These are phyloP conservation scores for Dothiorella sarmentorum DNA, from an alignment of 2,329 filamentous ascomycete genomes.

Conservation along the genomic window DNA sequence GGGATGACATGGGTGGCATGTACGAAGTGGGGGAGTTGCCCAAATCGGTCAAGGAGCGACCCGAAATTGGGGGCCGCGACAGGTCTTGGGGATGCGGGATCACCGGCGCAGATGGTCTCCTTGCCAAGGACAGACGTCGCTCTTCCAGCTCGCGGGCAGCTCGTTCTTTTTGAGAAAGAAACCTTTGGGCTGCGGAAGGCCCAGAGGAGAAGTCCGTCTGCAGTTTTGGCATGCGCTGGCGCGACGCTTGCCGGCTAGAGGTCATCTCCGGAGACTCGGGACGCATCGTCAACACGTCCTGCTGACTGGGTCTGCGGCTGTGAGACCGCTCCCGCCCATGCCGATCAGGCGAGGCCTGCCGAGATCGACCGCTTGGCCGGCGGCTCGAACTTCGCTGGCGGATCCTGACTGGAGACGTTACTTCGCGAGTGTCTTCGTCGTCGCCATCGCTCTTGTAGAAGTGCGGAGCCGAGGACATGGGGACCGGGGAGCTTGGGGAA, in stretches of 20 bases:
- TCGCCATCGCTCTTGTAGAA: slow-evolving; percentile 47
- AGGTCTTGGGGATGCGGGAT: slow-evolving; percentile 70
- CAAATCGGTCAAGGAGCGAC: slow-evolving; percentile 36
- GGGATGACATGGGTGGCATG: slow-evolving; percentile 33
- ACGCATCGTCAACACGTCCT: slow-evolving; percentile 27
- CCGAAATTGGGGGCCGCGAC: slow-evolving; percentile 30
- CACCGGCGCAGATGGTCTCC: slow-evolving; percentile 72
- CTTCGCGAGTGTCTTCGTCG: slow-evolving; percentile 48
- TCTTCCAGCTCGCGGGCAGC: slow-evolving; percentile 81
- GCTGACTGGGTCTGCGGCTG: slow-evolving; percentile 29
- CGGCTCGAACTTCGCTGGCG: slow-evolving; percentile 52
- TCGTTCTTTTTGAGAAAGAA: slow-evolving; percentile 41
- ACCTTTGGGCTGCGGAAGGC: slow-evolving; percentile 21
- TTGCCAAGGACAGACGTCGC: slow-evolving; percentile 76
- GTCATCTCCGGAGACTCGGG: slow-evolving; percentile 31
- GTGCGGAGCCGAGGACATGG: slow-evolving; percentile 62
- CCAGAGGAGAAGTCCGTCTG: slow-evolving; percentile 21
- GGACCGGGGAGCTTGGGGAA: slow-evolving; percentile 78
- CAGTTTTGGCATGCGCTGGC: slow-evolving; percentile 21
- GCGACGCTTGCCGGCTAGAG: slow-evolving; percentile 10
- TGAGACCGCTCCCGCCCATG: slow-evolving; percentile 35
- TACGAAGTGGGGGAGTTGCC: slow-evolving; percentile 44
- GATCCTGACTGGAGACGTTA: slow-evolving; percentile 46
- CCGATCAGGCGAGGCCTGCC: slow-evolving; percentile 47
- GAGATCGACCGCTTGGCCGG: slow-evolving; percentile 44